These are phyloP conservation scores for Leccinum truebloodii DNA, from an alignment of 768 basidiomycete genomes.

Conservation along the genomic window DNA sequence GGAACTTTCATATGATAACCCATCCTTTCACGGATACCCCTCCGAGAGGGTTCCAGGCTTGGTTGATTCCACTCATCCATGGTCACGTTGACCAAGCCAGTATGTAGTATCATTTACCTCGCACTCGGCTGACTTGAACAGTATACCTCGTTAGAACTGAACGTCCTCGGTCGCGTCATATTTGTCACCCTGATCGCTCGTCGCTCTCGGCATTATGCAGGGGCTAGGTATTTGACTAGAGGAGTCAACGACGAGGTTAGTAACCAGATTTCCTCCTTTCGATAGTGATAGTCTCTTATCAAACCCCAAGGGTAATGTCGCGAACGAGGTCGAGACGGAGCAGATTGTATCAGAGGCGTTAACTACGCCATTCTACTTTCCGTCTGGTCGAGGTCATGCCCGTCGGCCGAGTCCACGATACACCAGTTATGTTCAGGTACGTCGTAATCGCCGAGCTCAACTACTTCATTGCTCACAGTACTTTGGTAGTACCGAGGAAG, in stretches of 20 bases:
- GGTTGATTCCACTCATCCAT: conserved; percentile 91
- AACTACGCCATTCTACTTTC: conserved; percentile 87
- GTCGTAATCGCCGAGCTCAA: not conserved
- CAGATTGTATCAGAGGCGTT: conserved; percentile 92
- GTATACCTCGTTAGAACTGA: conserved; percentile 60
- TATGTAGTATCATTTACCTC: conserved; percentile 41
- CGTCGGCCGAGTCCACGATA: conserved; percentile 80
- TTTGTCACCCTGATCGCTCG: conserved; percentile 96
- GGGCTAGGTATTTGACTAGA: conserved; percentile 90
- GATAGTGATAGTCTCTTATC: not conserved
- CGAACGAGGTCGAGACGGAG: conserved; percentile 98
- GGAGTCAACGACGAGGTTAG: conserved; percentile 90
- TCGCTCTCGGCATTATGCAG: conserved; percentile 92
- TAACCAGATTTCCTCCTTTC: not conserved
- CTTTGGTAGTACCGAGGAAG: conserved; percentile 80
- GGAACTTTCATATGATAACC: conserved; percentile 90
- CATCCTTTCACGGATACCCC: conserved; percentile 55
- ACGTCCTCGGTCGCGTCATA: conserved; percentile 84
- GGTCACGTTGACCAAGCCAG: conserved; percentile 99
- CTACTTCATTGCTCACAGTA: not conserved
- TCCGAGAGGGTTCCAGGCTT: conserved; percentile 58
- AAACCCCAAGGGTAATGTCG: conserved; percentile 80
- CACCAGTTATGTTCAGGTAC: conserved; percentile 91
- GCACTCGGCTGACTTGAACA: not conserved
- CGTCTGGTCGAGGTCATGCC: conserved; percentile 39